These are phyloP conservation scores for Colletotrichum kahawae DNA, from an alignment of 2,329 filamentous ascomycete species.

Conservation along the genomic window DNA sequence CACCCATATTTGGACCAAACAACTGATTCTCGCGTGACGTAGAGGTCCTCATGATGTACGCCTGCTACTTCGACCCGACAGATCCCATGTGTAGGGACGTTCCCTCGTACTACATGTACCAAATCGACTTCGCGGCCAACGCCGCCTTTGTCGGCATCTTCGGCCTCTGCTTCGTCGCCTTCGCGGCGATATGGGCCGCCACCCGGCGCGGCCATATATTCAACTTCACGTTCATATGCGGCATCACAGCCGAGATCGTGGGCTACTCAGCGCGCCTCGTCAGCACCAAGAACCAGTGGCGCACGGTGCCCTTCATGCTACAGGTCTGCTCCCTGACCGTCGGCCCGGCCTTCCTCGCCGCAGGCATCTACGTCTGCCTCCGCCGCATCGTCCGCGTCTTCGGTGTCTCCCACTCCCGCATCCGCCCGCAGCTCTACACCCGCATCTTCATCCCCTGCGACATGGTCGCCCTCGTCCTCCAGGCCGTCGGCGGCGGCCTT, in stretches of 20 bases:
- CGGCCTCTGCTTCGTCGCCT: slow-evolving; percentile 44
- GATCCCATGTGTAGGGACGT: slow-evolving; percentile 34
- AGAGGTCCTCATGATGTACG: slow-evolving; percentile 5
- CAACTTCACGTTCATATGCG: slow-evolving; percentile 56
- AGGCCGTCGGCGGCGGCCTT: slow-evolving; percentile 64
- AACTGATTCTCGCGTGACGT: not conserved
- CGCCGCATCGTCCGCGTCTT: slow-evolving; percentile 52
- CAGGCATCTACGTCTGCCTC: slow-evolving; percentile 68
- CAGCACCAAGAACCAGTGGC: slow-evolving; percentile 59
- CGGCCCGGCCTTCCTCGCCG: slow-evolving; percentile 68
- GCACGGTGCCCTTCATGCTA: slow-evolving; percentile 52
- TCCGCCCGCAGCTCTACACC: slow-evolving; percentile 52
- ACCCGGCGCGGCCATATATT: slow-evolving; percentile 56
- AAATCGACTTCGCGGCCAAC: slow-evolving; percentile 59
- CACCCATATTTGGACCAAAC: not conserved
- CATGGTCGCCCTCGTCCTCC: slow-evolving; percentile 63
- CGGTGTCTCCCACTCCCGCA: slow-evolving; percentile 52
- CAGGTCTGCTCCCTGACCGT: slow-evolving; percentile 69
- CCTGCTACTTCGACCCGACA: slow-evolving; percentile 33
- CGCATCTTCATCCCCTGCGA: slow-evolving; percentile 68
- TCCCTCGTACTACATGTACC: slow-evolving; percentile 54
- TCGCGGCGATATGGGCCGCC: slow-evolving; percentile 43
- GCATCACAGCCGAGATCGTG: slow-evolving; percentile 59
- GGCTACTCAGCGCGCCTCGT: slow-evolving; percentile 65
- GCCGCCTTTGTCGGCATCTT: slow-evolving; percentile 57